Evolutionary conservation across 768 basidiomycete genomes (phyloP), one percentile per base, ranked within the genome.

Genomic region (Lentinus tigrinus): DNA sequence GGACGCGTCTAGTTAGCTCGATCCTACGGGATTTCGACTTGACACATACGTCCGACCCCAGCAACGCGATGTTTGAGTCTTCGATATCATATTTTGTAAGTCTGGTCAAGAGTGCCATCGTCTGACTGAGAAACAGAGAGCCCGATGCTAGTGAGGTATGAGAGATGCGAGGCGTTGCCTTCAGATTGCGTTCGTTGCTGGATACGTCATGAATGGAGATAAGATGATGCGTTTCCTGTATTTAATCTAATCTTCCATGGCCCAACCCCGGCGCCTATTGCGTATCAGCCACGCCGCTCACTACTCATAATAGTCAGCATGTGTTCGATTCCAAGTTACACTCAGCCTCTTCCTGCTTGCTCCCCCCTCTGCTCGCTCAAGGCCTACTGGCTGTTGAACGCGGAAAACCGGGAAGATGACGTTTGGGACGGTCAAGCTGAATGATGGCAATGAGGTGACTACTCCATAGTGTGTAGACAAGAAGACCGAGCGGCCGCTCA

Each of bases 11-110:
- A 57, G 1, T 37, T 19, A 54, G 42, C 43, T 1, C 8, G 16
- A 5, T 52, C 23, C 31, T 27, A 17, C 44, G 54, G 44, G 27
- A 38, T 8, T 14, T 31, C 13, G 49, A 34, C 24, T 24, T 19
- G 39, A 19, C 16, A 70, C 81, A 63, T 69, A 84, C 83, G 68
- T 86, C 83, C 44, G 83, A 84, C 46, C 85, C 85, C 9, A 87
- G 75, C 39, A 87, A 75, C 17, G 81, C 82, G 43, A 84, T 85
- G 63, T 86, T 85, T 2, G 82, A 81, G 63, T 86, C 83, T 64
- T 83, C 76, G 64, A 88, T 85, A 65, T 83, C 74, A 67, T 84
- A 87, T 24, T 68, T 65, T 3, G 77, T 73, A 4, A 77, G 75
- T 65, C 77, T 80, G 5, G 82, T 82, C 19, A 68, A 52, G 9